Percentiles rank a stretch among this genome's conserved stretches.
Conservation (phyloP, 225 moss, liverwort and hornwort species). For the Anthoceros angustus region DNA sequence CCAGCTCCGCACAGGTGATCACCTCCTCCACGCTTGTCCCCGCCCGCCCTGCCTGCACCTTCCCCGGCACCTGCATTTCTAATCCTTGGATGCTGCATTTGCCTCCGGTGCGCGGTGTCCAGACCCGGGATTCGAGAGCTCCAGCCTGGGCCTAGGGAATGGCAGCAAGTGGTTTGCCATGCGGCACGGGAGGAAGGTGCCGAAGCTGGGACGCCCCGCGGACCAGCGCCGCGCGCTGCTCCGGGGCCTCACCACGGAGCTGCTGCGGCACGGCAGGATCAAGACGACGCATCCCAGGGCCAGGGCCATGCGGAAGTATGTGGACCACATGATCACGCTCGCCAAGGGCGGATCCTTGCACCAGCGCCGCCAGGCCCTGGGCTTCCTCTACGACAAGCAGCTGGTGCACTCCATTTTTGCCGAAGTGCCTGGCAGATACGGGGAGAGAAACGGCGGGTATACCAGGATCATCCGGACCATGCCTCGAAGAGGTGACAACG, state of each 20-base stretch:
- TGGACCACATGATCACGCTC: slow-evolving; percentile 67
- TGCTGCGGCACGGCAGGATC: slow-evolving; percentile 92
- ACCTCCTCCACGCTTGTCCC: neutral
- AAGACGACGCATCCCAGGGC: slow-evolving; percentile 88
- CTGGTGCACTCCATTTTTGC: slow-evolving; percentile 96
- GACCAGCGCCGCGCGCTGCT: slow-evolving; percentile 92
- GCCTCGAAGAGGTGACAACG: slow-evolving; percentile 97
- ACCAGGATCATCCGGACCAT: slow-evolving; percentile 93
- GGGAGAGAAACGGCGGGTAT: slow-evolving; percentile 92
- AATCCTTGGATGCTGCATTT: neutral
- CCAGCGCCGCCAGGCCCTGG: slow-evolving; percentile 55
- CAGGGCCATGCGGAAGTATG: slow-evolving; percentile 95
- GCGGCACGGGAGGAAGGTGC: slow-evolving; percentile 72
- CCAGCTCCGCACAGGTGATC: slow-evolving; percentile 6
- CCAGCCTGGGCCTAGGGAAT: slow-evolving; percentile 45
- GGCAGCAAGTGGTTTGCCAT: slow-evolving; percentile 89
- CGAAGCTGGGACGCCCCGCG: slow-evolving; percentile 70
- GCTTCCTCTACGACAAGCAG: slow-evolving; percentile 86
- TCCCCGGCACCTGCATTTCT: neutral
- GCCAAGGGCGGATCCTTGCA: slow-evolving; percentile 47
- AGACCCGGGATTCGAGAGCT: slow-evolving; percentile 33
- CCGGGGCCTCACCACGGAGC: slow-evolving; percentile 75
- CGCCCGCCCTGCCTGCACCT: neutral
- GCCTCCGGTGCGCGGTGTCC: slow-evolving; percentile 7
- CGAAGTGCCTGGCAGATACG: slow-evolving; percentile 87